Percentiles rank a stretch among this genome's conserved stretches.
These are phyloP conservation scores for Coemansia aciculifera DNA, from an alignment of 192 early-diverging fungal genomes.

Conservation along the genomic window DNA sequence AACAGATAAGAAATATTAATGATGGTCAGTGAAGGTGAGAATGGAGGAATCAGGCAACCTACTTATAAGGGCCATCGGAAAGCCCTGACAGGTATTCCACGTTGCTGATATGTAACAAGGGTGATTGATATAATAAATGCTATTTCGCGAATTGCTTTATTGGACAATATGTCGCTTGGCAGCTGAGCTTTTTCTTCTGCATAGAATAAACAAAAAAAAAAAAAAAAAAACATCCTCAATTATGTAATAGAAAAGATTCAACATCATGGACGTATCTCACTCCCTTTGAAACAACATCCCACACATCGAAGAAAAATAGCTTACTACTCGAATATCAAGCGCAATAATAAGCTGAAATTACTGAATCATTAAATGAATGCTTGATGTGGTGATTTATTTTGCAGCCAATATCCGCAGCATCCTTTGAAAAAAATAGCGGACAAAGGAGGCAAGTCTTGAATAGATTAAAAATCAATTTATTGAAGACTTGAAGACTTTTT, in stretches of 20 bases:
- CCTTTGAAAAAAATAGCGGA: neutral
- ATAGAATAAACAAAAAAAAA: neutral
- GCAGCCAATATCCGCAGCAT: neutral
- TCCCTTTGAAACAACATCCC: no score
- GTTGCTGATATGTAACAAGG: no score
- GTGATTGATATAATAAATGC: neutral
- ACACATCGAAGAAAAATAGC: no score
- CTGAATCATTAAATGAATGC: neutral
- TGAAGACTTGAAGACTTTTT: neutral
- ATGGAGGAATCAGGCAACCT: neutral
- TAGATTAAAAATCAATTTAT: neutral
- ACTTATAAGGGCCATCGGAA: neutral
- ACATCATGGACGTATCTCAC: no score
- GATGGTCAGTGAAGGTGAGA: no score
- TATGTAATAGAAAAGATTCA: no score
- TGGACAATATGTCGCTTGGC: neutral
- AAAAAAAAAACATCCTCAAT: neutral
- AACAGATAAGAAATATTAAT: neutral
- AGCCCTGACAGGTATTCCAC: no score
- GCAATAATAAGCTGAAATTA: neutral
- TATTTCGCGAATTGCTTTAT: neutral
- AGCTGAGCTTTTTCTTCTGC: neutral
- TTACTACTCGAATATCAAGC: no score
- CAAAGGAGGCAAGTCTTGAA: neutral
- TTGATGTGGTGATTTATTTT: neutral